Conservation (phyloP, 345 rosid genomes). For the Bruguiera sexangula region DNA sequence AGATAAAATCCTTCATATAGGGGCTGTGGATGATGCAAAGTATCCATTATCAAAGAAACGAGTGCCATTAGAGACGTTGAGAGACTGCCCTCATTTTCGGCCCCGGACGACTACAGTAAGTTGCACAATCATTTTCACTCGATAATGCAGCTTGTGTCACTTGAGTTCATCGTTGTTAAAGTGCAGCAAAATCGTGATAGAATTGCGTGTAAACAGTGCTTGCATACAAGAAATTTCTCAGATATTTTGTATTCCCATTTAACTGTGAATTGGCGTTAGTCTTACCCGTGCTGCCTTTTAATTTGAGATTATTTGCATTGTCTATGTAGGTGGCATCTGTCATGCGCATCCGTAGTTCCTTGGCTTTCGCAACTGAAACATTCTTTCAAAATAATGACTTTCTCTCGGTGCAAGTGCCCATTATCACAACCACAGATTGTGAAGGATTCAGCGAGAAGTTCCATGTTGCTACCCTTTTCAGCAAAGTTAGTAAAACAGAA, state of each 20-base stretch:
- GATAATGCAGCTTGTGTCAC: too few species aligned
- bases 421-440: constrained; percentile 60
- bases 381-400: constrained; percentile 72
- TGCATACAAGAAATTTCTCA: too few species aligned
- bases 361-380: constrained; percentile 59
- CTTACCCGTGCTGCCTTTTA: neutral
- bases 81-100: constrained; percentile 72
- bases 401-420: constrained; percentile 68
- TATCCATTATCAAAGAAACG: constrained; percentile 67
- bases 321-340: constrained; percentile 68
- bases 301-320: constrained; percentile 6
- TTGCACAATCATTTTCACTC: neutral
- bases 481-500: constrained; percentile 34
- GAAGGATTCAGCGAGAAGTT: constrained; percentile 65
- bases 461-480: constrained; percentile 48
- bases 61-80: constrained; percentile 58
- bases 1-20: constrained; percentile 73
- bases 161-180: too few species aligned
- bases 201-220: too few species aligned
- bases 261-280: neutral
- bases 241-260: neutral
- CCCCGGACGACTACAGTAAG: constrained; percentile 82
- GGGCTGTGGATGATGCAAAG: constrained; percentile 53
- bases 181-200: too few species aligned
- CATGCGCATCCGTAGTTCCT: constrained; percentile 58